Evolutionary conservation across 2,329 filamentous ascomycete species (phyloP).

Genomic region (Tolypocladium sp.): DNA sequence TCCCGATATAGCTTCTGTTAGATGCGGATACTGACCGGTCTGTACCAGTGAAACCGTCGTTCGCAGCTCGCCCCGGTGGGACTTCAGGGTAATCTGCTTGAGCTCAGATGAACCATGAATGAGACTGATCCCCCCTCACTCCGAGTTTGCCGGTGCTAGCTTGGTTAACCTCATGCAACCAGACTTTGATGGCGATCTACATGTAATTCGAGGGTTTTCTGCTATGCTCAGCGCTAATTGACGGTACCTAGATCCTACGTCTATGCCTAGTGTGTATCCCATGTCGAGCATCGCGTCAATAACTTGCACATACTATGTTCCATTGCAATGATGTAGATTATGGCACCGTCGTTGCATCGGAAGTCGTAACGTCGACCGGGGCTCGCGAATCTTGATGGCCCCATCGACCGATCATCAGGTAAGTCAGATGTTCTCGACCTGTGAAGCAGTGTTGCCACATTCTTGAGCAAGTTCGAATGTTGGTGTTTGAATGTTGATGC

Average conservation of each 20-base stretch:
- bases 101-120: no score
- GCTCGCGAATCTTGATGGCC: not conserved
- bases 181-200: not conserved
- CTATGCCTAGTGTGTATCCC: not conserved
- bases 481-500: not conserved
- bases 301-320: not conserved
- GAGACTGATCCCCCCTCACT: not conserved
- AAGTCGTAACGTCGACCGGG: not conserved
- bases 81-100: no score
- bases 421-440: not conserved
- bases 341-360: not conserved
- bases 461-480: not conserved
- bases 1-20: not conserved
- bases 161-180: not conserved
- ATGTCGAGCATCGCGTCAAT: not conserved
- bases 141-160: not conserved
- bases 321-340: not conserved
- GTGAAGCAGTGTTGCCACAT: not conserved
- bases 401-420: not conserved
- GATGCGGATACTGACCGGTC: not conserved
- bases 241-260: not conserved
- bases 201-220: not conserved
- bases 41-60: not conserved
- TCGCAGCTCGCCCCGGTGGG: not conserved
- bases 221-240: not conserved